These are phyloP conservation scores for Wickerhamomyces silvicola DNA, from an alignment of 805 yeast genomes.

Conservation along the genomic window DNA sequence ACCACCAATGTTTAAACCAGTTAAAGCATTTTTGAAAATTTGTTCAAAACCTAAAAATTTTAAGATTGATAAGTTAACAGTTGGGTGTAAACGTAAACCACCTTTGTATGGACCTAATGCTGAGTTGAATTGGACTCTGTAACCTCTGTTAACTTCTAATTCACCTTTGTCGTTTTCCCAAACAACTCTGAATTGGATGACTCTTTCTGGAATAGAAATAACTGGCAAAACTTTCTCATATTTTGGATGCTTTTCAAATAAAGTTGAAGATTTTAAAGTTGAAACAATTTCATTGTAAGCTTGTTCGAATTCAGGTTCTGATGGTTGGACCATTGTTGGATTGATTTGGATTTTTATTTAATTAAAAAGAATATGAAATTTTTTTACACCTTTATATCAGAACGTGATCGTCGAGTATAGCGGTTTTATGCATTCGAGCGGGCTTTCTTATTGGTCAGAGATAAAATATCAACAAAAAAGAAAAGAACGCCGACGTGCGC, in stretches of 20 bases:
- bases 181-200: slow-evolving; percentile 92
- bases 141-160: slow-evolving; percentile 92
- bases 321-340: slow-evolving; percentile 68
- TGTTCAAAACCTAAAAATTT: slow-evolving; percentile 98
- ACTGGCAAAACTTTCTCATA: slow-evolving; percentile 84
- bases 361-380: background rate
- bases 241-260: slow-evolving; percentile 84
- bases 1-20: slow-evolving; percentile 98
- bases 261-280: slow-evolving; percentile 85
- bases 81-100: slow-evolving; percentile 96
- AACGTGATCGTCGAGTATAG: background rate
- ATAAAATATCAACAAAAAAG: slow-evolving; percentile 1
- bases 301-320: slow-evolving; percentile 98
- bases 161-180: slow-evolving; percentile 97
- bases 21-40: slow-evolving; percentile 95
- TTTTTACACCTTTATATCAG: background rate
- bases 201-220: slow-evolving; percentile 91
- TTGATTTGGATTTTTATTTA: slow-evolving; percentile 2
- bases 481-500: background rate
- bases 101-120: slow-evolving; percentile 99
- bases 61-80: slow-evolving; percentile 90
- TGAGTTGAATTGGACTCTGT: slow-evolving; percentile 97
- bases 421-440: slow-evolving; percentile 1
- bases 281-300: slow-evolving; percentile 90
- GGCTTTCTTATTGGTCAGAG: slow-evolving; percentile 7